Conservation (phyloP, 2,329 filamentous ascomycete genomes). For the Epichloe uncinata region DNA sequence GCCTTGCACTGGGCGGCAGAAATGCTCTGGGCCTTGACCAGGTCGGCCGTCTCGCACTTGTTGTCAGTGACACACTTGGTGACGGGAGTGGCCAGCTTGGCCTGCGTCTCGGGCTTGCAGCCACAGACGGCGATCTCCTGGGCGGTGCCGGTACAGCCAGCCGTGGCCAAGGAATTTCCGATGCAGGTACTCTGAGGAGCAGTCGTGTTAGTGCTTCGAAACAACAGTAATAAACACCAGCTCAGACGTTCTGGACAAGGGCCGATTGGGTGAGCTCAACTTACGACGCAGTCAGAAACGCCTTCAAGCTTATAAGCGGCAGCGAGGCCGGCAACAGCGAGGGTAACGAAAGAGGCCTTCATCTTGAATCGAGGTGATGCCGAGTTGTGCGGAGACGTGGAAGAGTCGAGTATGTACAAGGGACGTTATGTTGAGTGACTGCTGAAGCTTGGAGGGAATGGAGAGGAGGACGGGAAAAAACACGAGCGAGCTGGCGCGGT, state of each 20-base stretch:
- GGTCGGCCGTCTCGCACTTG: constrained; percentile 20
- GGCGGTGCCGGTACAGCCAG: constrained; percentile 1
- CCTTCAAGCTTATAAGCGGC: constrained; percentile 24
- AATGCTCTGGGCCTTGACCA: constrained; percentile 19
- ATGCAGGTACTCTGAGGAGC: constrained; percentile 21
- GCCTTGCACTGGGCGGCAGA: constrained; percentile 18
- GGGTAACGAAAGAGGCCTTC: constrained; percentile 24
- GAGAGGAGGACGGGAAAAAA: background rate
- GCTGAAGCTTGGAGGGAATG: background rate
- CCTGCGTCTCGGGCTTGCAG: constrained; percentile 25
- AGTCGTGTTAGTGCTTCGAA: background rate
- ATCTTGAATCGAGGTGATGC: constrained; percentile 17
- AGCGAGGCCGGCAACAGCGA: constrained; percentile 22
- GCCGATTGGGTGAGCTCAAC: constrained; percentile 8
- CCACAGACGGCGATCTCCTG: constrained; percentile 19
- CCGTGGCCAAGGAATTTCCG: constrained; percentile 17
- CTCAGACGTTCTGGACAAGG: no score
- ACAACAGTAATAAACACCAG: no score
- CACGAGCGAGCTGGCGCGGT: background rate
- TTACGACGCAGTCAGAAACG: constrained; percentile 28
- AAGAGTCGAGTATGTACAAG: constrained; percentile 2
- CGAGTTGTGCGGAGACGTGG: background rate
- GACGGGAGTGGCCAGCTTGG: constrained; percentile 16
- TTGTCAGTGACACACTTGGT: constrained; percentile 18
- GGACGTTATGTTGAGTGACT: background rate